Conservation (phyloP, 306 rosid genomes). For the Gynostemma pentaphyllum region DNA sequence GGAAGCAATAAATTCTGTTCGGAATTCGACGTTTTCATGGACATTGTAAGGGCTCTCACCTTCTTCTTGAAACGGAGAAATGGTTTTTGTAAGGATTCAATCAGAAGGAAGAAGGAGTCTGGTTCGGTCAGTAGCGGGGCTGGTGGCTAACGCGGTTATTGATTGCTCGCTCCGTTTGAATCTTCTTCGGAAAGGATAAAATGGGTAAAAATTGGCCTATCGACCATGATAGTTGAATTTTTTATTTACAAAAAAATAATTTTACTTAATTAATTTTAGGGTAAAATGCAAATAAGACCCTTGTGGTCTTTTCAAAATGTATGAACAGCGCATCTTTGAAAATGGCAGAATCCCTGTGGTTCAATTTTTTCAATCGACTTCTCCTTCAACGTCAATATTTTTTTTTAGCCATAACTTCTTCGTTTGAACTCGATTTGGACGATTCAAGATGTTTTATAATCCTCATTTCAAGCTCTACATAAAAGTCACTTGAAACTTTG, state of each 20-base stretch:
- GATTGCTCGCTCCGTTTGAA: constrained; percentile 2
- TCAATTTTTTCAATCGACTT: too few relatives aligned
- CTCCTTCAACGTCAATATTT: too few relatives aligned
- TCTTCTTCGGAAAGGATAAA: not conserved
- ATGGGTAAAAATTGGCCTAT: not conserved
- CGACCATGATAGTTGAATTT: not conserved
- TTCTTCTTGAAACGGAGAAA: not conserved
- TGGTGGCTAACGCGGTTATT: not conserved
- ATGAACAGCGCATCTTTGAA: too few relatives aligned
- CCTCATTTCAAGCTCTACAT: too few relatives aligned
- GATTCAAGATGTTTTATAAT: too few relatives aligned
- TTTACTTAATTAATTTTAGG: too few relatives aligned
- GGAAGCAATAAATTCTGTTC: constrained; percentile 43
- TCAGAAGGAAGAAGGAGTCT: not conserved
- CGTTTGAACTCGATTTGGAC: too few relatives aligned
- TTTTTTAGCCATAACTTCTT: too few relatives aligned
- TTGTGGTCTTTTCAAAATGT: too few relatives aligned
- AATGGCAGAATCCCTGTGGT: too few relatives aligned
- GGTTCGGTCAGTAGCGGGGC: constrained; percentile 1
- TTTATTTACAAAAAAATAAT: not conserved
- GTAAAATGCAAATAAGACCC: too few relatives aligned
- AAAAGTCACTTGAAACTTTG: too few relatives aligned
- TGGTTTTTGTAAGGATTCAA: not conserved
- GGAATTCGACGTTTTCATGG: constrained; percentile 32
- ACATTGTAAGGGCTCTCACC: constrained; percentile 23